These are phyloP conservation scores for Aspergillus chevalieri DNA, from an alignment of 2,329 filamentous ascomycete species.

Conservation along the genomic window DNA sequence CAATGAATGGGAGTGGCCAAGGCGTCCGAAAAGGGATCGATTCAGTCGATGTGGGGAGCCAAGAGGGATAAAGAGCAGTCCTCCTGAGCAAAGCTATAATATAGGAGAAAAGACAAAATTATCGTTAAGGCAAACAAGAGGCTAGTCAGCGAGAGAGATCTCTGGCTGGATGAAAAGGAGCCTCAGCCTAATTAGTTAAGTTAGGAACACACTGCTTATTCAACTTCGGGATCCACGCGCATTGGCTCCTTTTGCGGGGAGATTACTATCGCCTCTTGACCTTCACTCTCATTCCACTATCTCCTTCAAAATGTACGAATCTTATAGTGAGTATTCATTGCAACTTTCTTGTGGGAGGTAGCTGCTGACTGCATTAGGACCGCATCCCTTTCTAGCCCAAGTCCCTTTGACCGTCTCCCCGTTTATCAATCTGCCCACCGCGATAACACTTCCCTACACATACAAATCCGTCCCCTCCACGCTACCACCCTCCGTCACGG, in stretches of 20 bases:
- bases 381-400: constrained; percentile 84
- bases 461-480: constrained; percentile 87
- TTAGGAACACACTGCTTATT: background rate
- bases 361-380: constrained; percentile 43
- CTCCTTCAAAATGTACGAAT: constrained; percentile 37
- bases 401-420: constrained; percentile 90
- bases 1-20: background rate
- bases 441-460: constrained; percentile 88
- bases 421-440: constrained; percentile 82
- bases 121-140: background rate
- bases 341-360: too few relatives aligned
- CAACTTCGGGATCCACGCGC: background rate
- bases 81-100: background rate
- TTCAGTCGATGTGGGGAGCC: background rate
- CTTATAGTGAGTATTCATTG: constrained; percentile 31
- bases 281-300: background rate
- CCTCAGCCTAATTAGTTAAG: background rate
- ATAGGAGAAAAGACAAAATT: background rate
- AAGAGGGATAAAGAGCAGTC: background rate
- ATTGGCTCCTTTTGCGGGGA: background rate
- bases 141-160: background rate
- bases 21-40: background rate
- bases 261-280: background rate
- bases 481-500: constrained; percentile 66
- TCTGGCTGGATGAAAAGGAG: background rate